Conservation (phyloP, 371 early-diverging fungal genomes). For the Lichtheimia ramosa region DNA sequence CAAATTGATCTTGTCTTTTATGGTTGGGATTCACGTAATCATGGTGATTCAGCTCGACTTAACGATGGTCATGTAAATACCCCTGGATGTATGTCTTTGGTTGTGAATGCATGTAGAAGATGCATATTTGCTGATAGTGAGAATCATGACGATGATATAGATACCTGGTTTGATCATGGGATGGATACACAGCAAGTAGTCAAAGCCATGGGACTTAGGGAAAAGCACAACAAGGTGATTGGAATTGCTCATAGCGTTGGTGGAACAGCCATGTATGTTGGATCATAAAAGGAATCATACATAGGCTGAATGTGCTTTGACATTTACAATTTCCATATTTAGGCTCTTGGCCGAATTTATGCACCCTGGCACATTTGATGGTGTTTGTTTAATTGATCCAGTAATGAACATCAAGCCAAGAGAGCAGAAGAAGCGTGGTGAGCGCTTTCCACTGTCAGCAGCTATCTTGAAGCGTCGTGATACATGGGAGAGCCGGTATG, state of each 20-base stretch:
- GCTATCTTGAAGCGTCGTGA: too few species aligned
- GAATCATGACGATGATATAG: conserved; percentile 10
- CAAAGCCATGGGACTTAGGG: conserved; percentile 19
- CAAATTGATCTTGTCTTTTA: conserved; percentile 24
- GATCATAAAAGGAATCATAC: not conserved
- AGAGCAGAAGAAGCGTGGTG: not conserved
- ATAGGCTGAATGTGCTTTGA: not conserved
- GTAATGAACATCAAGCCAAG: conserved; percentile 15
- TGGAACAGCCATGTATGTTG: conserved; percentile 39
- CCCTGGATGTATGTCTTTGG: conserved; percentile 25
- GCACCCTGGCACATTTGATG: conserved; percentile 33
- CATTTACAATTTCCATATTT: not conserved
- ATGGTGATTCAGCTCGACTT: conserved; percentile 37
- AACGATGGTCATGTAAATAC: conserved; percentile 21
- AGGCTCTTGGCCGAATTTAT: conserved; percentile 31
- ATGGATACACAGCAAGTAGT: conserved; percentile 34
- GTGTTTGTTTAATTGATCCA: conserved; percentile 29
- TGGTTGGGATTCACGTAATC: conserved; percentile 37
- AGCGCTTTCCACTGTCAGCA: too few species aligned
- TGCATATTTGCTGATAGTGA: too few species aligned
- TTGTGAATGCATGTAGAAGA: too few species aligned
- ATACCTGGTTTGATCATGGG: conserved; percentile 34
- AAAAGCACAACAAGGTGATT: conserved; percentile 25
- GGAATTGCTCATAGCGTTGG: conserved; percentile 46
- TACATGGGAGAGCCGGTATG: conserved; percentile 31